Evolutionary conservation across 495 filamentous ascomycete genomes (phyloP).

Genomic region (Penicillium canescens): DNA sequence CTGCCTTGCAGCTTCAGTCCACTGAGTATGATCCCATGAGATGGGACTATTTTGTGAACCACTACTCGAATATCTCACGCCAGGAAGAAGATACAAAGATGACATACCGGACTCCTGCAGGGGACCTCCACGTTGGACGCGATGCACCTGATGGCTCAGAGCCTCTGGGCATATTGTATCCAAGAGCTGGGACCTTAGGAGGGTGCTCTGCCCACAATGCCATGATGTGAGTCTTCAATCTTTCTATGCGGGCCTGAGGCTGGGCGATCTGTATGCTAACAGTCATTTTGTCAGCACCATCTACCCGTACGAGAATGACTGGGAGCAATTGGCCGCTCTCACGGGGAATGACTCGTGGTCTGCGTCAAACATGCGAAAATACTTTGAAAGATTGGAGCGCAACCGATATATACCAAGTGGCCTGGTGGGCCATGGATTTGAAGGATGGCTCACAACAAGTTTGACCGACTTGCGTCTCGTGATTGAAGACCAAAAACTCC

Average conservation of each 20-base stretch:
- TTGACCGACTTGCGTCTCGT: constrained; percentile 48
- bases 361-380: constrained; percentile 37
- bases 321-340: constrained; percentile 38
- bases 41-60: constrained; percentile 50
- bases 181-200: constrained; percentile 43
- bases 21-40: constrained; percentile 39
- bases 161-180: constrained; percentile 41
- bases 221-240: constrained; percentile 31
- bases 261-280: constrained; percentile 1
- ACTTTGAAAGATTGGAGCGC: constrained; percentile 48
- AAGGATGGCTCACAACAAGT: constrained; percentile 57
- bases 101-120: constrained; percentile 36
- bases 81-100: constrained; percentile 46
- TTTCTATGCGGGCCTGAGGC: too few species aligned
- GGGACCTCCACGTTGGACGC: constrained; percentile 33
- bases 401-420: constrained; percentile 51
- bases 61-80: constrained; percentile 35
- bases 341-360: constrained; percentile 44
- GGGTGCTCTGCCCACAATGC: constrained; percentile 48
- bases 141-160: constrained; percentile 35
- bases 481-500: constrained; percentile 50
- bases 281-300: constrained; percentile 17
- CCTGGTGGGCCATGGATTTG: constrained; percentile 52
- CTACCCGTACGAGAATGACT: constrained; percentile 42
- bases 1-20: constrained; percentile 37